Conservation (phyloP, 2,329 filamentous ascomycete genomes). For the Phaeomoniella chlamydospora region DNA sequence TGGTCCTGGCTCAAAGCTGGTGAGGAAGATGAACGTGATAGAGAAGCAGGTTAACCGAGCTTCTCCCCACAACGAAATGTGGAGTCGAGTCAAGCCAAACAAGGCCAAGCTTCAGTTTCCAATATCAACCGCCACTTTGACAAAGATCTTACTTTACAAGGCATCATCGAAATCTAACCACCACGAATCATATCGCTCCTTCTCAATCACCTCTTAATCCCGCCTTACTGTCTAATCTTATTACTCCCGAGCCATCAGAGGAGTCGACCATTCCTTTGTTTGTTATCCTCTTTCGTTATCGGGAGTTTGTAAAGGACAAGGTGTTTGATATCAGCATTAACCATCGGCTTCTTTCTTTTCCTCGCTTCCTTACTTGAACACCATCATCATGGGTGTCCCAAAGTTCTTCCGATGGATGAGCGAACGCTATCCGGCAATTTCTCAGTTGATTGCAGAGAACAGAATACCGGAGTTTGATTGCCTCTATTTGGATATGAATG, state of each 20-base stretch:
- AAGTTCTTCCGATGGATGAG: conserved; percentile 99
- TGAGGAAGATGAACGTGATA: background rate
- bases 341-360: background rate
- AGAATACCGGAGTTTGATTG: conserved; percentile 98
- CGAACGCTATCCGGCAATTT: conserved; percentile 96
- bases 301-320: background rate
- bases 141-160: too few relatives aligned
- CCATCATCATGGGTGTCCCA: conserved; percentile 48
- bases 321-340: background rate
- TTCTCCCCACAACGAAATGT: too few relatives aligned
- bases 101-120: too few relatives aligned
- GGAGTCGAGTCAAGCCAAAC: too few relatives aligned
- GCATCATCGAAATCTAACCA: too few relatives aligned
- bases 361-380: conserved; percentile 1
- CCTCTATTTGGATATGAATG: conserved; percentile 85
- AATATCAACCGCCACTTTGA: too few relatives aligned
- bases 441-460: conserved; percentile 95
- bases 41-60: background rate
- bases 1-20: too few relatives aligned
- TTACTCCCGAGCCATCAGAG: too few relatives aligned
- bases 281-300: background rate
- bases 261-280: background rate
- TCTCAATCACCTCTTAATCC: too few relatives aligned
- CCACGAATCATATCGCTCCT: too few relatives aligned
- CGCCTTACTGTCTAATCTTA: too few relatives aligned